A percentile compares a stretch with the other conserved stretches of the same genome.
Conservation (phyloP, 768 basidiomycete genomes). For the Mycena galericulata region DNA sequence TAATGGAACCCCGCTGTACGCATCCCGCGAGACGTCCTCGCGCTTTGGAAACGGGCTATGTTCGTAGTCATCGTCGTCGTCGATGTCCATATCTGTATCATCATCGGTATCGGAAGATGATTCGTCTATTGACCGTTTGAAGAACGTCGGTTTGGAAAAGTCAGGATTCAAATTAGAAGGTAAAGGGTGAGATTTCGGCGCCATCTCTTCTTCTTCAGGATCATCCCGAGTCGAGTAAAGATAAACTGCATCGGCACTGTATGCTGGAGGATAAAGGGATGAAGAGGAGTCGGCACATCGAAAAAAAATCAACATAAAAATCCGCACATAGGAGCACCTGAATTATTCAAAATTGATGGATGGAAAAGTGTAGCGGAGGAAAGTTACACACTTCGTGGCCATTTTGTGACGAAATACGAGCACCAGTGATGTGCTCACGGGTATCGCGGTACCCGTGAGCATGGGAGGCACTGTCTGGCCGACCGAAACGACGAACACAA, state of each 20-base stretch:
- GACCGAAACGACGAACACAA: conserved; percentile 86
- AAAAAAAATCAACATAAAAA: conserved; percentile 23
- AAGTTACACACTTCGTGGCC: conserved; percentile 73
- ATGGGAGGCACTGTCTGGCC: conserved; percentile 41
- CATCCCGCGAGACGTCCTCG: conserved; percentile 34
- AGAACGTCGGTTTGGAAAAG: conserved; percentile 32
- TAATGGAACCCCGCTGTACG: conserved; percentile 57
- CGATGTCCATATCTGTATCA: conserved; percentile 48
- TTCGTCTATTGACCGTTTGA: conserved; percentile 31
- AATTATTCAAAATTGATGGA: not conserved
- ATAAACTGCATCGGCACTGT: conserved; percentile 78
- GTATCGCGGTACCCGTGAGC: conserved; percentile 45
- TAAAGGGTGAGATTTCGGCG: conserved; percentile 22
- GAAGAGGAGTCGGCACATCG: conserved; percentile 26
- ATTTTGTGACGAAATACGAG: conserved; percentile 75
- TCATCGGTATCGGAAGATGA: conserved; percentile 44
- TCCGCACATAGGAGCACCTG: conserved; percentile 75
- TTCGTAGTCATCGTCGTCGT: conserved; percentile 44
- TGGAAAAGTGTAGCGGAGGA: conserved; percentile 3
- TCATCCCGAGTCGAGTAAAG: conserved; percentile 80
- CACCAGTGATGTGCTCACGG: conserved; percentile 80
- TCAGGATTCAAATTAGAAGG: conserved; percentile 46
- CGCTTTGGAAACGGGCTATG: conserved; percentile 37
- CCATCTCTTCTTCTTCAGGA: conserved; percentile 46
- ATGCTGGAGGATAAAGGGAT: conserved; percentile 58